phyloP scores from a whole-genome alignment of 352 stramenopile species.

The Phytopythium helicoides region DNA sequence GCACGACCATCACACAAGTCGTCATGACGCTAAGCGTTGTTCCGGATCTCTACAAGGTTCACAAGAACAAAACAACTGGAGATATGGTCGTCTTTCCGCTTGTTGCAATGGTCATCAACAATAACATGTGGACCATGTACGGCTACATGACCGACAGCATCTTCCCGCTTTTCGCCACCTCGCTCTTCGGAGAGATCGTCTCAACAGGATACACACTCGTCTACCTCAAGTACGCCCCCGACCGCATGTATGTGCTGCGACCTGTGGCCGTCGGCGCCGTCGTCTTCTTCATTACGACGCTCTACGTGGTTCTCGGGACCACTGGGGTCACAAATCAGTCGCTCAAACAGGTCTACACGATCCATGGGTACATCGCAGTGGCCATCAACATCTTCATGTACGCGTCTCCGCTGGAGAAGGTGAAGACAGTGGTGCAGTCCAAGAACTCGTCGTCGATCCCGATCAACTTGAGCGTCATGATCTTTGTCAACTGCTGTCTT shows the following conservation, averaged over 20 bases:
- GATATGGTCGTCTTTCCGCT: constrained; percentile 38
- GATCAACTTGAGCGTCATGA: constrained; percentile 45
- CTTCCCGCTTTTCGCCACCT: constrained; percentile 24
- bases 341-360: constrained; percentile 10
- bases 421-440: constrained; percentile 45
- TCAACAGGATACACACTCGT: constrained; percentile 19
- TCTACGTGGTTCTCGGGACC: constrained; percentile 36
- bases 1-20: constrained; percentile 28
- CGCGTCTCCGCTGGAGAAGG: constrained; percentile 47
- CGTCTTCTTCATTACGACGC: constrained; percentile 16
- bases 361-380: constrained; percentile 36
- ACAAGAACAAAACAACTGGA: constrained; percentile 16
- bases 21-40: constrained; percentile 32
- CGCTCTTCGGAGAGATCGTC: constrained; percentile 14
- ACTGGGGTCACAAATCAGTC: constrained; percentile 29
- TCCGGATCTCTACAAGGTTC: constrained; percentile 22
- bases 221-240: constrained; percentile 21
- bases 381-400: constrained; percentile 52
- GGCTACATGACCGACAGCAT: constrained; percentile 21
- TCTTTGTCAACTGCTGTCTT: constrained; percentile 48
- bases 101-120: constrained; percentile 42
- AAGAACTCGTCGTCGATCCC: constrained; percentile 55
- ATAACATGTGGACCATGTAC: constrained; percentile 34
- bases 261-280: constrained; percentile 7
- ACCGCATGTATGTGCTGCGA: constrained; percentile 11